These are phyloP conservation scores for Diaporthe nobilis DNA, from an alignment of 2,329 filamentous ascomycete genomes.

Conservation along the genomic window DNA sequence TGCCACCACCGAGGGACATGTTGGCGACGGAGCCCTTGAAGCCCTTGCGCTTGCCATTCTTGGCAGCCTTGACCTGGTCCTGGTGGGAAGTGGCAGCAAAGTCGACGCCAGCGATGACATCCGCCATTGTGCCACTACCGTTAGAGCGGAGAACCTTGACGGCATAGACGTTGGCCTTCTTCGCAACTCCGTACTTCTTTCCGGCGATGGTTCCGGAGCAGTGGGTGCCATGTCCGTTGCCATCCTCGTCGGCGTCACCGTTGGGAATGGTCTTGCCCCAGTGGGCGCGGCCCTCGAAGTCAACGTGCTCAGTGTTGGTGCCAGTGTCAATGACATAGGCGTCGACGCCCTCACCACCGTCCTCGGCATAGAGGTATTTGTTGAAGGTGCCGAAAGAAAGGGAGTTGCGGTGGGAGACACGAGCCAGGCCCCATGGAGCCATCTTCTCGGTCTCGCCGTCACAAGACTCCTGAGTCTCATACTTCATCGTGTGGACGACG, in stretches of 20 bases:
- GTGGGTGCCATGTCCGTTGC: constrained; percentile 98
- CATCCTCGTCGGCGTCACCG: constrained; percentile 89
- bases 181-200: constrained; percentile 99
- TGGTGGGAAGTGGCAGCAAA: constrained; percentile 87
- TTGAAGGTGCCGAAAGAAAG: constrained; percentile 95
- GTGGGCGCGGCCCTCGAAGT: constrained; percentile 94
- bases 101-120: constrained; percentile 98
- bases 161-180: constrained; percentile 96
- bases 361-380: constrained; percentile 94
- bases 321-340: constrained; percentile 99
- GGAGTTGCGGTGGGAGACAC: constrained; percentile 93
- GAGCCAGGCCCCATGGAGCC: constrained; percentile 98
- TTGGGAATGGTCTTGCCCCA: constrained; percentile 97
- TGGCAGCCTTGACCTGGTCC: constrained; percentile 81
- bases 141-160: constrained; percentile 99
- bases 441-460: constrained; percentile 83
- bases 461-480: constrained; percentile 59
- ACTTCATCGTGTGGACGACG: constrained; percentile 84
- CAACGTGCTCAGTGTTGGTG: constrained; percentile 92
- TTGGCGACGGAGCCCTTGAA: constrained; percentile 99
- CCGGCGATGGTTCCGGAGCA: constrained; percentile 98
- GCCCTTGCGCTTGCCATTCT: constrained; percentile 91
- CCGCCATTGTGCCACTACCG: constrained; percentile 97
- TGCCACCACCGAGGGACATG: constrained; percentile 99
- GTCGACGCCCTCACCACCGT: constrained; percentile 97